Evolutionary conservation across 2,329 filamentous ascomycete species (phyloP), one percentile per base, ranked within the genome.

Genomic region (Didymella lethalis): DNA sequence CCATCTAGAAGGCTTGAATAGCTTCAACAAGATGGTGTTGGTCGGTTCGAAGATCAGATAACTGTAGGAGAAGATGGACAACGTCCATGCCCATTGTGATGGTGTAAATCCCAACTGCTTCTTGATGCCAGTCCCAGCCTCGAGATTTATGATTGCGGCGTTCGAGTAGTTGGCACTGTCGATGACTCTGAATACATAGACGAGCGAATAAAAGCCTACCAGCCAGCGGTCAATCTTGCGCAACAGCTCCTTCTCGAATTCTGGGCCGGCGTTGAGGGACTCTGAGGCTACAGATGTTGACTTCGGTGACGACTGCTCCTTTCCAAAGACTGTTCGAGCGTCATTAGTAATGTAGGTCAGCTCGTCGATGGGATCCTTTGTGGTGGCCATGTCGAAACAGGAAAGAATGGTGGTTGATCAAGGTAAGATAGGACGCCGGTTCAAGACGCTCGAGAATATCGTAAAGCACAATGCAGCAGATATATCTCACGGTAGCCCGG

Each of bases 131-230:
- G 66, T 66, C 4, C 72, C 72, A 23, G 69, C 54, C 51, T 75
- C 71, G 23, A 74, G 60, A 41, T 76, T 76, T 57, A 76, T 72
- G 59, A 75, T 75, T 8, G 74, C 73, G 2, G 69, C 70, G 46
- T 76, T 75, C 46, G 70, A 66, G 32, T 67, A 66, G 41, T 67
- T 67, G 46, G 65, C 70, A 38, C 72, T 71, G 59, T 75, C 71
- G 52, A 66, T 67, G 26, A 71, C 68, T 14, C 72, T 64, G 31
- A 74, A 73, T 47, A 65, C 64, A 45, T 71, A 73, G 48, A 75
- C 66, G 41, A 74, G 62, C 32, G 66, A 70, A 56, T 76, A 75
- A 59, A 69, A 76, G 7, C 68, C 66, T 0, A 76, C 61, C 4
- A 76, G 58, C 46, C 67, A 66, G 32, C 63, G 57, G 57, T 75